Evolutionary conservation across 2,329 filamentous ascomycete species (phyloP).

Genomic region (Ascomycota sp.): DNA sequence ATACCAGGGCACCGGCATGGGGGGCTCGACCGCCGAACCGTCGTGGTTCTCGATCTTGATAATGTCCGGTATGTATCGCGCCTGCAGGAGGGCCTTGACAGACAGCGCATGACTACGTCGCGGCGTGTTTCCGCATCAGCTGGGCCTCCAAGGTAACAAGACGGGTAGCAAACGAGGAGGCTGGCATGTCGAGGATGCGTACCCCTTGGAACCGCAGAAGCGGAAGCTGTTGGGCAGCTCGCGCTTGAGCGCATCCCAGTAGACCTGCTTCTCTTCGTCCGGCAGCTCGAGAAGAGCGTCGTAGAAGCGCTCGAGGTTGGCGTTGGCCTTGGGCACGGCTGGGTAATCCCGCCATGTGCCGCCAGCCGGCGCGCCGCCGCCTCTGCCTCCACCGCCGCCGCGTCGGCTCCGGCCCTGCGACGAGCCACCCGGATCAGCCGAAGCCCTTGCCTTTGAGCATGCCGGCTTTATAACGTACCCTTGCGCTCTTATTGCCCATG

Average conservation of each 20-base stretch:
- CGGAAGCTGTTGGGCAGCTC: slow-evolving; percentile 95
- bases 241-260: slow-evolving; percentile 66
- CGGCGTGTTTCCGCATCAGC: background rate
- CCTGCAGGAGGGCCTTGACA: slow-evolving; percentile 73
- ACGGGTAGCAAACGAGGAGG: no score
- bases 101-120: slow-evolving; percentile 58
- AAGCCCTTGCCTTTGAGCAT: background rate
- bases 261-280: slow-evolving; percentile 56
- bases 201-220: slow-evolving; percentile 90
- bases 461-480: slow-evolving; percentile 7
- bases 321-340: slow-evolving; percentile 52
- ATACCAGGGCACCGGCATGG: slow-evolving; percentile 73
- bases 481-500: slow-evolving; percentile 12
- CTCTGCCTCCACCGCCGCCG: slow-evolving; percentile 13
- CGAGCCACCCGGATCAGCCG: background rate
- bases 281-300: slow-evolving; percentile 55
- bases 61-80: slow-evolving; percentile 80
- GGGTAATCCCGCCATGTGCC: slow-evolving; percentile 16
- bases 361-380: slow-evolving; percentile 8
- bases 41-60: slow-evolving; percentile 66
- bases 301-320: slow-evolving; percentile 74
- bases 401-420: slow-evolving; percentile 16
- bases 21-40: slow-evolving; percentile 62
- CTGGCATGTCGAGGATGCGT: no score
- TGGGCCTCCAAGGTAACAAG: no score